phyloP scores from a whole-genome alignment of 2,329 filamentous ascomycete genomes.

The Passalora sequoiae region DNA sequence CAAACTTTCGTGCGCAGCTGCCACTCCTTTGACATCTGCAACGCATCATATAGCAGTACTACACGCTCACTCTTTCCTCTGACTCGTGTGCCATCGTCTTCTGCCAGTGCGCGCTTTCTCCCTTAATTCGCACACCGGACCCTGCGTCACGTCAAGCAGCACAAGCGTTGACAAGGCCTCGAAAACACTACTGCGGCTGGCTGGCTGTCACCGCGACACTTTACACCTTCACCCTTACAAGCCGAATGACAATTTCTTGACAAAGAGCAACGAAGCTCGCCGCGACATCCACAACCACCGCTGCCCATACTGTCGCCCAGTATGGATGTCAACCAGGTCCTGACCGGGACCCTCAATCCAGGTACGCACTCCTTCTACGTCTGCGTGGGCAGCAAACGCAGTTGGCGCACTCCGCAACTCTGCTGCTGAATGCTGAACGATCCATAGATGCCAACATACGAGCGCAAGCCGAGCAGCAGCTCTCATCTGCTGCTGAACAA shows the following conservation, averaged over 20 bases:
- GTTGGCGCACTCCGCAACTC: constrained; percentile 19
- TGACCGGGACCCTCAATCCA: constrained; percentile 91
- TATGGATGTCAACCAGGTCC: constrained; percentile 97
- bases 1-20: too few relatives aligned
- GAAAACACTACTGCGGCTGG: too few relatives aligned
- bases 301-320: constrained; percentile 38
- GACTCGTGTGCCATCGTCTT: too few relatives aligned
- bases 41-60: too few relatives aligned
- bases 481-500: constrained; percentile 82
- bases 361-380: constrained; percentile 55
- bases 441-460: constrained; percentile 76
- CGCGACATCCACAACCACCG: neutral
- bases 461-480: constrained; percentile 88
- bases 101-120: too few relatives aligned
- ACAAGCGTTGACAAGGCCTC: too few relatives aligned
- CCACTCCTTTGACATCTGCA: too few relatives aligned
- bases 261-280: constrained; percentile 24
- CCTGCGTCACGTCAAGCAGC: too few relatives aligned
- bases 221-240: constrained; percentile 5
- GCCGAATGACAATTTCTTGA: constrained; percentile 14
- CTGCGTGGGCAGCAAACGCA: constrained; percentile 23
- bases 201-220: too few relatives aligned
- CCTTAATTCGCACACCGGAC: too few relatives aligned
- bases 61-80: too few relatives aligned
- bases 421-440: constrained; percentile 24